These are phyloP conservation scores for Trichoderma semiorbis DNA, from an alignment of 2,329 filamentous ascomycete species.

Conservation along the genomic window DNA sequence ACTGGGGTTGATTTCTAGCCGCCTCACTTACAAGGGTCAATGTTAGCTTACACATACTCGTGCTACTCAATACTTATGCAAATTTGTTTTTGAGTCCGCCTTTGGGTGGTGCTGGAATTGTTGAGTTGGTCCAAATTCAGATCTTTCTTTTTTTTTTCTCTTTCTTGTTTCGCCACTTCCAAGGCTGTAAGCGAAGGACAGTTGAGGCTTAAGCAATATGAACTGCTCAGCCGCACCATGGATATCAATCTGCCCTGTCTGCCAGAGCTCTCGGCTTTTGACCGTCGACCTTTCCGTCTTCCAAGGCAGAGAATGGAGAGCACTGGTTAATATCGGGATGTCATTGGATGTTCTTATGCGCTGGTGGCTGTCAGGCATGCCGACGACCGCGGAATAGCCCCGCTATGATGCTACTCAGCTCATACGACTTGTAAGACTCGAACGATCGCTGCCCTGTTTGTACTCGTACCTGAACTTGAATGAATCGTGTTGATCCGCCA, in stretches of 20 bases:
- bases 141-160: background rate
- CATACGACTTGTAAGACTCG: background rate
- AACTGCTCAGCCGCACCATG: background rate
- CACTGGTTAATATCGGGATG: background rate
- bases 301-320: background rate
- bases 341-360: background rate
- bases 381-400: background rate
- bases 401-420: background rate
- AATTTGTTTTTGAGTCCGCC: background rate
- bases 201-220: background rate
- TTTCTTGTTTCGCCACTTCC: background rate
- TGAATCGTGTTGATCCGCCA: background rate
- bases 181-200: background rate
- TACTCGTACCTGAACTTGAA: background rate
- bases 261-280: background rate
- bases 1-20: background rate
- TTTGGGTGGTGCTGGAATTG: background rate
- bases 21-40: background rate
- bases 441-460: background rate
- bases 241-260: background rate
- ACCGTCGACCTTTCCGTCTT: background rate
- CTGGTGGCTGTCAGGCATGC: background rate
- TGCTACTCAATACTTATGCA: background rate
- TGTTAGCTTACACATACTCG: background rate
- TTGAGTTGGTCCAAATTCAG: background rate